These are phyloP conservation scores for Metschnikowia reukaufii DNA, from an alignment of 805 yeast species.

Conservation along the genomic window DNA sequence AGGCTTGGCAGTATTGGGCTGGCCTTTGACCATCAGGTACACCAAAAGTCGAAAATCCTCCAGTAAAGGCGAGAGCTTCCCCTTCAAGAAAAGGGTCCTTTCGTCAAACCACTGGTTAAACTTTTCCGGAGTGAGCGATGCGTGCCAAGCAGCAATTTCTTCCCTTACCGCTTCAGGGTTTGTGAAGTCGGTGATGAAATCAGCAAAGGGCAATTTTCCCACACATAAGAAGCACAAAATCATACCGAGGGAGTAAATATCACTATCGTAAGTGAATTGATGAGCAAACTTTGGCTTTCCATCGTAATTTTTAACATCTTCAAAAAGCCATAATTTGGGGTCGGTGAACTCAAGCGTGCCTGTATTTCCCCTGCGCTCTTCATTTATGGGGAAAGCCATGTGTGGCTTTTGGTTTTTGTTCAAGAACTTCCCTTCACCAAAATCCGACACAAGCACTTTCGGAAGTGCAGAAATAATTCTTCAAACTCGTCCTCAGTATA, in stretches of 20 bases:
- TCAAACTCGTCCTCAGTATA: conserved; percentile 15
- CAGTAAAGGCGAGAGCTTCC: conserved; percentile 3
- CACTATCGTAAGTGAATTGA: conserved; percentile 71
- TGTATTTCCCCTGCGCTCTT: conserved; percentile 77
- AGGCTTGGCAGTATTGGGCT: conserved; percentile 9
- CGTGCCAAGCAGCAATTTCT: conserved; percentile 34
- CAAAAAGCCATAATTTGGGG: conserved; percentile 63
- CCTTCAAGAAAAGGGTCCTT: neutral
- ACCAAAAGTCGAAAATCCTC: conserved; percentile 24
- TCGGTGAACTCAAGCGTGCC: conserved; percentile 89
- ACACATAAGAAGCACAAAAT: conserved; percentile 74
- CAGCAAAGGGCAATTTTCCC: conserved; percentile 60
- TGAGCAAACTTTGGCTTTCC: conserved; percentile 39
- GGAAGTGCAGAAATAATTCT: conserved; percentile 45
- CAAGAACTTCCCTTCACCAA: conserved; percentile 83
- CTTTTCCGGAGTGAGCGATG: conserved; percentile 16
- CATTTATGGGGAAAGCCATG: conserved; percentile 6
- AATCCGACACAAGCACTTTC: conserved; percentile 77
- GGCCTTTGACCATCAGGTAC: conserved; percentile 35
- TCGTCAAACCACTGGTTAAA: conserved; percentile 31
- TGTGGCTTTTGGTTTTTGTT: conserved; percentile 40
- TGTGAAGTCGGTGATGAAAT: conserved; percentile 8
- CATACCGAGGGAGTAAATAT: conserved; percentile 81
- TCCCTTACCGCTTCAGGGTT: conserved; percentile 33
- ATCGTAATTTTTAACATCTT: conserved; percentile 18